phyloP scores from a whole-genome alignment of 495 filamentous ascomycete genomes.

The Penicillium canescens region DNA sequence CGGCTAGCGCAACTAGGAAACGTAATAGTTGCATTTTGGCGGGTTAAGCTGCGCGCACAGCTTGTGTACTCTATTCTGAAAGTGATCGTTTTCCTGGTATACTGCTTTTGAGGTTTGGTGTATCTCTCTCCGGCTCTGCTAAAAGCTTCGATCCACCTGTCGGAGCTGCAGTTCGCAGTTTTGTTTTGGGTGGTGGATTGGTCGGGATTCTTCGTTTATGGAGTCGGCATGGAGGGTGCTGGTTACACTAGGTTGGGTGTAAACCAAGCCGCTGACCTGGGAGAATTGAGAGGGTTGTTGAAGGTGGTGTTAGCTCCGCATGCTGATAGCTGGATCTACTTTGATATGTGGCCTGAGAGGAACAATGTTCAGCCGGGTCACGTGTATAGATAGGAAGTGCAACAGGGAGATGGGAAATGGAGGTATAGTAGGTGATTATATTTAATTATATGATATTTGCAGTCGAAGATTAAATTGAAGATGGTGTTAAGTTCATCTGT shows the following conservation, averaged over 20 bases:
- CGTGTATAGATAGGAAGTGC: constrained; percentile 4
- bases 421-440: neutral
- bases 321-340: constrained; percentile 5
- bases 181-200: neutral
- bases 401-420: neutral
- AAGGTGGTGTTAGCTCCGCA: constrained; percentile 2
- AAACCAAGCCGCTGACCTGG: neutral
- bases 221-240: neutral
- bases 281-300: neutral
- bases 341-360: constrained; percentile 10
- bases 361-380: constrained; percentile 25
- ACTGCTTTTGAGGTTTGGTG: neutral
- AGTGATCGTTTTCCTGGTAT: neutral
- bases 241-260: neutral
- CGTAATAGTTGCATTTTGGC: constrained; percentile 24
- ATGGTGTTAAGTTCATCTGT: neutral
- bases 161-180: neutral
- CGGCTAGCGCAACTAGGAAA: constrained; percentile 18
- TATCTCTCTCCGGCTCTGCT: constrained; percentile 3
- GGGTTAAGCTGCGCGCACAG: constrained; percentile 10
- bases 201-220: neutral
- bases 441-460: neutral
- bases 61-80: neutral
- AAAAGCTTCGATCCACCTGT: neutral
- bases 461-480: neutral